Conservation (phyloP, 1,139 yeast genomes). For the Meyerozyma guilliermondii region DNA sequence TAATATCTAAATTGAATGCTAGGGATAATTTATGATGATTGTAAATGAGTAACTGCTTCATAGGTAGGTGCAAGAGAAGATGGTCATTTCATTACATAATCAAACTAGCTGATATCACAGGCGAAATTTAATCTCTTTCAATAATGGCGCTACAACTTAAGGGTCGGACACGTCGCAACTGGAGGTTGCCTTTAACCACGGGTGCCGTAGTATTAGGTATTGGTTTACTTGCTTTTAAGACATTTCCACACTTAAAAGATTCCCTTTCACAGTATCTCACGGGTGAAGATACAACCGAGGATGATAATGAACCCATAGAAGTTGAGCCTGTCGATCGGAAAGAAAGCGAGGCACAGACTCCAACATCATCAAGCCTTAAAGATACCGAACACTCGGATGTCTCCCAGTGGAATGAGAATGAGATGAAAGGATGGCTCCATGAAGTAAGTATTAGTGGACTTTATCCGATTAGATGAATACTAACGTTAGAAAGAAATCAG, state of each 20-base stretch:
- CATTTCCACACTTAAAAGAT: slow-evolving; percentile 47
- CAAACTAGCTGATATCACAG: neutral
- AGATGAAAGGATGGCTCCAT: slow-evolving; percentile 31
- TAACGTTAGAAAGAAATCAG: slow-evolving; percentile 43
- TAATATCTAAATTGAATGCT: slow-evolving; percentile 1
- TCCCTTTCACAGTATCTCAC: slow-evolving; percentile 19
- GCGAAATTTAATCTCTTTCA: neutral
- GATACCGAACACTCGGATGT: slow-evolving; percentile 19
- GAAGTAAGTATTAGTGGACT: slow-evolving; percentile 21
- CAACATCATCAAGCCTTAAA: slow-evolving; percentile 13
- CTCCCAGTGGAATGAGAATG: slow-evolving; percentile 35
- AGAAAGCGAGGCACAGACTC: slow-evolving; percentile 6
- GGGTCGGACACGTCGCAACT: slow-evolving; percentile 5
- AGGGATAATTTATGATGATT: neutral
- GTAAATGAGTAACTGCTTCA: neutral
- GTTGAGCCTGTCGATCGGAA: slow-evolving; percentile 9
- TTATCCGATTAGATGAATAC: slow-evolving; percentile 14
- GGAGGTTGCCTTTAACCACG: slow-evolving; percentile 22
- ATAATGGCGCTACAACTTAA: slow-evolving; percentile 10
- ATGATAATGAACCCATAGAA: slow-evolving; percentile 21
- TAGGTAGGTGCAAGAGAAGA: neutral
- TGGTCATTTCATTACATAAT: neutral
- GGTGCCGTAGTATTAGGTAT: slow-evolving; percentile 43
- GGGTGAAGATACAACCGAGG: slow-evolving; percentile 12
- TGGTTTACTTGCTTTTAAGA: slow-evolving; percentile 38